A percentile compares a stretch with the other conserved stretches of the same genome.
phyloP scores from a whole-genome alignment of 73 alveolate genomes.

The Paramecium pentaurelia region DNA sequence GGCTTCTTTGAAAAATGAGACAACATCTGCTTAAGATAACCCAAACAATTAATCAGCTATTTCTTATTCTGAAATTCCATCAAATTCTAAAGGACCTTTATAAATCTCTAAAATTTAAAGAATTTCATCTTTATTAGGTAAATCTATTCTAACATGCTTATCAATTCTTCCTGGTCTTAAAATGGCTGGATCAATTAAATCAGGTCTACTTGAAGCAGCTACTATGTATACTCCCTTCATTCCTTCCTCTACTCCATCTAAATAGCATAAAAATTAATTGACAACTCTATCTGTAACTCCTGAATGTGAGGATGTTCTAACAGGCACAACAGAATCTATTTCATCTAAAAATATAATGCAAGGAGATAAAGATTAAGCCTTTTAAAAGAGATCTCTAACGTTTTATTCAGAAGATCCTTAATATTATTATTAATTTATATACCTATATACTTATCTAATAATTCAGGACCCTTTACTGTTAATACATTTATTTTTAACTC shows the following conservation, averaged over 20 bases:
- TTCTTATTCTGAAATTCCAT: constrained; percentile 54
- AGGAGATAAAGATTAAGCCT: constrained; percentile 78
- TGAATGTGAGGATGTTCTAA: constrained; percentile 79
- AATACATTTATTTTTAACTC: constrained; percentile 76
- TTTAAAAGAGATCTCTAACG: constrained; percentile 82
- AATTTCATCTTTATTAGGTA: constrained; percentile 71
- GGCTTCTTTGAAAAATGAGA: constrained; percentile 62
- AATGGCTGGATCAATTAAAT: constrained; percentile 83
- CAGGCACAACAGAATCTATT: constrained; percentile 84
- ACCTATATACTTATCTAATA: constrained; percentile 85
- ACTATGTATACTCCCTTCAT: constrained; percentile 73
- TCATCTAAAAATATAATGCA: constrained; percentile 87
- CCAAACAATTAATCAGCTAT: constrained; percentile 52
- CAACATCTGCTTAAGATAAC: constrained; percentile 76
- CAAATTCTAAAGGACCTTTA: constrained; percentile 59
- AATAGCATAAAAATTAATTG: constrained; percentile 78
- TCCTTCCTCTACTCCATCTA: constrained; percentile 85
- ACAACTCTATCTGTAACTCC: constrained; percentile 84
- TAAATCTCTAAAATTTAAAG: constrained; percentile 57
- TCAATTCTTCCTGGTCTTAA: constrained; percentile 94
- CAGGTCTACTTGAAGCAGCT: constrained; percentile 92
- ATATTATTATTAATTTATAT: neutral
- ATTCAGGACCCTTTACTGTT: constrained; percentile 89
- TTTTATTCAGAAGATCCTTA: constrained; percentile 74
- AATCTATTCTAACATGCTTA: constrained; percentile 74